Percentiles rank a stretch among this genome's conserved stretches.
These are phyloP conservation scores for Asclepias syriaca DNA, from an alignment of 257 asterid genomes.

Conservation along the genomic window DNA sequence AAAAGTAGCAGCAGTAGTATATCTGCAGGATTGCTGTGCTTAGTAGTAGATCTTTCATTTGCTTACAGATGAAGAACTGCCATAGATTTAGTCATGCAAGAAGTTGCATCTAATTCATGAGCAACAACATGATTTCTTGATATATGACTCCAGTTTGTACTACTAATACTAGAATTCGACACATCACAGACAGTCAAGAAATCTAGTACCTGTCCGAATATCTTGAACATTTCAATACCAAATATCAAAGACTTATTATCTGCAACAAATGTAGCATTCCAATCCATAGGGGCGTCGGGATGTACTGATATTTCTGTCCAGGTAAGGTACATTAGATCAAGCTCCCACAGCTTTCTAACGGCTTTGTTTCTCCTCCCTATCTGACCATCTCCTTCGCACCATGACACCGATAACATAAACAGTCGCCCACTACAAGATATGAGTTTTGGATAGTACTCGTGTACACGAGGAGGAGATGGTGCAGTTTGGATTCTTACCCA, in stretches of 20 bases:
- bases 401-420: conserved; percentile 76
- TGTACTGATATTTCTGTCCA: conserved; percentile 70
- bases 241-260: conserved; percentile 53
- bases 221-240: conserved; percentile 96
- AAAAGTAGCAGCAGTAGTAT: background rate
- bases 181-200: conserved; percentile 65
- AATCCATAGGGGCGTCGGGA: conserved; percentile 99
- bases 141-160: conserved; percentile 62
- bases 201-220: conserved; percentile 91
- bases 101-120: conserved; percentile 72
- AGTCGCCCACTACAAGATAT: conserved; percentile 57
- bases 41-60: no score
- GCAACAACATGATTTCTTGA: conserved; percentile 64
- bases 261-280: conserved; percentile 90
- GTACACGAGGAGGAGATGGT: conserved; percentile 76
- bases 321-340: conserved; percentile 41
- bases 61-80: conserved; percentile 56
- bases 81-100: conserved; percentile 85
- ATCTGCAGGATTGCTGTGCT: no score
- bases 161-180: conserved; percentile 17
- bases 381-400: conserved; percentile 98
- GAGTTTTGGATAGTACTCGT: conserved; percentile 80
- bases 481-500: conserved; percentile 68
- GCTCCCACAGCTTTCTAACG: conserved; percentile 91
- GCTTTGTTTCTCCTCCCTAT: conserved; percentile 96